Conservation (phyloP, 352 stramenopile genomes). For the Blastocystis sp. region DNA sequence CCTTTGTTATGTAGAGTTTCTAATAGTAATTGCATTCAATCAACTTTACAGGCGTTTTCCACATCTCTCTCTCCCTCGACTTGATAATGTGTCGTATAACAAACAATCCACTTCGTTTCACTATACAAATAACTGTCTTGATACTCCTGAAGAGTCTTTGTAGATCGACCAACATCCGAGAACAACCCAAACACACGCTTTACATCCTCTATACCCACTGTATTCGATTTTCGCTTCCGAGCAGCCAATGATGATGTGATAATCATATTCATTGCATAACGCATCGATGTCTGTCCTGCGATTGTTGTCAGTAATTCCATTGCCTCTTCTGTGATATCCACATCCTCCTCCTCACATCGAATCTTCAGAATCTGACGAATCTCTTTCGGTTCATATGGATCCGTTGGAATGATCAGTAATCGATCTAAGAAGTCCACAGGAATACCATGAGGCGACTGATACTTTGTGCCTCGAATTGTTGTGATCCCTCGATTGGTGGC, state of each 20-base stretch:
- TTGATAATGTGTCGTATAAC: neutral
- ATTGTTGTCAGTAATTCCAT: conserved; percentile 73
- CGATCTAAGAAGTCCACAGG: conserved; percentile 94
- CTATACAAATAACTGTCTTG: conserved; percentile 59
- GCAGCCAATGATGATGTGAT: conserved; percentile 83
- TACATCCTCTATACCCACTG: conserved; percentile 51
- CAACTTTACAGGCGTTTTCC: neutral
- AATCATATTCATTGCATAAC: conserved; percentile 99
- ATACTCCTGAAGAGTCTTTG: conserved; percentile 36
- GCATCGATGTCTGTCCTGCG: conserved; percentile 89
- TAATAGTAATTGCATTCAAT: neutral
- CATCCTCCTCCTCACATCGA: conserved; percentile 54
- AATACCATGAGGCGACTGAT: conserved; percentile 94
- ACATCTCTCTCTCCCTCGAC: conserved; percentile 16
- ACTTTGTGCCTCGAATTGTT: conserved; percentile 94
- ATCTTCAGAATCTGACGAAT: conserved; percentile 82
- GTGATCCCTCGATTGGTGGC: conserved; percentile 96
- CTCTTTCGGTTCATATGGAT: conserved; percentile 87
- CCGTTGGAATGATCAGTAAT: conserved; percentile 95
- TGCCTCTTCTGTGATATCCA: conserved; percentile 58
- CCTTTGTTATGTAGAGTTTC: conserved; percentile 21
- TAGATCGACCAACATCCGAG: conserved; percentile 30
- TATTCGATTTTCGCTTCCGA: conserved; percentile 46
- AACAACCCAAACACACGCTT: conserved; percentile 44
- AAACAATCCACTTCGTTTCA: conserved; percentile 49